Evolutionary conservation across 768 basidiomycete species (phyloP).

Genomic region (Boletus edulis): DNA sequence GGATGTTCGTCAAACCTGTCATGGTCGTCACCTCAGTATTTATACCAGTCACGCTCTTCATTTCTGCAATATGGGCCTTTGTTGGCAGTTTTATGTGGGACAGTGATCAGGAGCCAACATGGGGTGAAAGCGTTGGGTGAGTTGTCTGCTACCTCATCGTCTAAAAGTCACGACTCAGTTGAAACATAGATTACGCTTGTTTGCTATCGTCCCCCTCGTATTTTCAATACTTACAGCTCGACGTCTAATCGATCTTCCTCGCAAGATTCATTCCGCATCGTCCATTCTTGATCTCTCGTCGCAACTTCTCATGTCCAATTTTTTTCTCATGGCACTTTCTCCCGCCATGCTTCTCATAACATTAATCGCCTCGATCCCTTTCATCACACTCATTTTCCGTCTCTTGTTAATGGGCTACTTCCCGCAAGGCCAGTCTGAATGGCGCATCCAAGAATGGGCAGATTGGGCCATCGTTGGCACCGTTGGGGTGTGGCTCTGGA

Average conservation of each 20-base stretch:
- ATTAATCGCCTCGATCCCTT: conserved; percentile 73
- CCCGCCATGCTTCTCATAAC: conserved; percentile 66
- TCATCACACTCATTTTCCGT: conserved; percentile 75
- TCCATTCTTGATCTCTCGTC: conserved; percentile 59
- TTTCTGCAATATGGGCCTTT: conserved; percentile 80
- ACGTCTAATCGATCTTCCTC: conserved; percentile 68
- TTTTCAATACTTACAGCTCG: conserved; percentile 71
- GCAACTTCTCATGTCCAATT: conserved; percentile 65
- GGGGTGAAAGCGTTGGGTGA: conserved; percentile 82
- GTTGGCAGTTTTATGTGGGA: conserved; percentile 73
- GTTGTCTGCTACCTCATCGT: conserved; percentile 23
- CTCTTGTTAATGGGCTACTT: conserved; percentile 68
- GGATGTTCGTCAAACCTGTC: conserved; percentile 81
- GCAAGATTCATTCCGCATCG: conserved; percentile 66
- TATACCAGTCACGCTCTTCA: conserved; percentile 68
- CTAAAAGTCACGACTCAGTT: conserved; percentile 7
- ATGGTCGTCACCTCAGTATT: conserved; percentile 76
- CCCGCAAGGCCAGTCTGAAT: conserved; percentile 43
- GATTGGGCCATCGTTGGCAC: conserved; percentile 69
- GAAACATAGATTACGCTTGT: conserved; percentile 47
- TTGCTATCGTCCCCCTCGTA: conserved; percentile 70
- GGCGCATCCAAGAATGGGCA: conserved; percentile 61
- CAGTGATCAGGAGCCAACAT: conserved; percentile 55
- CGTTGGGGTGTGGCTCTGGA: conserved; percentile 64
- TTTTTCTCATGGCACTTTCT: conserved; percentile 72